Evolutionary conservation across 129 eudicot genomes (phyloP), one percentile per base, ranked within the genome.

Genomic region (Scalesia atractyloides): DNA sequence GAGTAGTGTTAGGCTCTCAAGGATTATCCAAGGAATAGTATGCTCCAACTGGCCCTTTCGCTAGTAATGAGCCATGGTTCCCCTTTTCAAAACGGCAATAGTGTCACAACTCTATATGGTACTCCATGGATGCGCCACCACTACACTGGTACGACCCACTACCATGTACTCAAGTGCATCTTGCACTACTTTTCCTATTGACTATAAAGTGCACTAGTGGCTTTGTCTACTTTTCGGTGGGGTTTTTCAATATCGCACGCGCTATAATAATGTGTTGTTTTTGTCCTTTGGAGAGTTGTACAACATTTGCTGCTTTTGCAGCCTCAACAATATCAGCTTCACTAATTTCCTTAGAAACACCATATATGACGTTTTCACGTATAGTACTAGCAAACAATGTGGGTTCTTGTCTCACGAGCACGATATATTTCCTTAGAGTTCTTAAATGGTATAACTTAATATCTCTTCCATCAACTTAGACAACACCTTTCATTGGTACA

Each of bases 101-200:
- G 76, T 78, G 66, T 88, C 96, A 10, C 97, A 91, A 11, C 68
- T 84, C 56, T 84, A 85, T 59, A 88, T 86, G 1, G 92, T 91
- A 70, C 96, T 91, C 65, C 88, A 73, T 72, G 96, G 76, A 18
- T 91, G 97, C 0, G 97, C 96, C 67, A 91, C 96, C 13, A 91
- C 90, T 53, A 91, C 80, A 9, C 88, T 91, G 1, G 96, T 88
- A 63, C 92, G 70, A 46, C 88, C 89, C 18, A 88, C 84, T 92
- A 88, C 84, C 75, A 91, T 88, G 14, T 76, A 59, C 69, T 91
- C 97, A 0, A 91, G 82, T 0, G 92, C 97, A 0, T 88, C 86
- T 48, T 91, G 96, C 2, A 24, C 30, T 24, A 2, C 34, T 30
- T 30, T 30, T 30, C 34, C 34, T 4, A 30, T 30, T 30, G 34